Percentiles rank a stretch among this genome's conserved stretches.
Conservation (phyloP, 2,329 filamentous ascomycete species). For the Incumbomyces delicatus region DNA sequence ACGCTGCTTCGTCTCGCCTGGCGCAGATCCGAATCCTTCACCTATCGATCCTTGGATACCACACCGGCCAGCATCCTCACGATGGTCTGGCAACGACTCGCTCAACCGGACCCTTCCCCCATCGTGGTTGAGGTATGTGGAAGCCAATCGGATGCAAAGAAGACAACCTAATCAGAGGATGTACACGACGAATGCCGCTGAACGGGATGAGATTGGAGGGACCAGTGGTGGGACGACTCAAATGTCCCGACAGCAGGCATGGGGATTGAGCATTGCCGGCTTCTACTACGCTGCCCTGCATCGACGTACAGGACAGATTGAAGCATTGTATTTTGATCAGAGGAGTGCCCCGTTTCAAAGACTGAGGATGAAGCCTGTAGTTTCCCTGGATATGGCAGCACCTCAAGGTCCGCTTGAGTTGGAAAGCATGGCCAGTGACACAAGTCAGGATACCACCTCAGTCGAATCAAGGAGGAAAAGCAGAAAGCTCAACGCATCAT, state of each 20-base stretch:
- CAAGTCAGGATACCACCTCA: no score
- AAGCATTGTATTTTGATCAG: conserved; percentile 41
- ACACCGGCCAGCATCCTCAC: neutral
- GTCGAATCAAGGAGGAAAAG: no score
- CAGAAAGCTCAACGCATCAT: no score
- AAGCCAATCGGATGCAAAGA: neutral
- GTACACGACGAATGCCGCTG: conserved; percentile 4
- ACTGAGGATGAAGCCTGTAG: conserved; percentile 31
- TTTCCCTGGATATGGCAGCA: neutral
- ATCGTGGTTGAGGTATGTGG: no score
- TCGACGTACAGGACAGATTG: conserved; percentile 36
- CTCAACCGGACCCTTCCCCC: no score
- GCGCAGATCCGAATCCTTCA: neutral
- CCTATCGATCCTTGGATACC: conserved; percentile 1
- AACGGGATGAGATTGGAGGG: conserved; percentile 2
- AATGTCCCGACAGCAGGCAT: conserved; percentile 17
- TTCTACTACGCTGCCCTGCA: conserved; percentile 42
- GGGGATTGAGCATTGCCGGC: conserved; percentile 39
- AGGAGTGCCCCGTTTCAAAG: conserved; percentile 42
- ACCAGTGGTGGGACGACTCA: neutral
- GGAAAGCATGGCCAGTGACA: no score
- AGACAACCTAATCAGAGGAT: neutral
- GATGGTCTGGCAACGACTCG: no score
- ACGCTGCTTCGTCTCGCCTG: conserved; percentile 34
- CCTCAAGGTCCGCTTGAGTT: no score